Base-by-base conservation (phyloP, 306 rosid species). In the Acacia crassicarpa region DNA sequence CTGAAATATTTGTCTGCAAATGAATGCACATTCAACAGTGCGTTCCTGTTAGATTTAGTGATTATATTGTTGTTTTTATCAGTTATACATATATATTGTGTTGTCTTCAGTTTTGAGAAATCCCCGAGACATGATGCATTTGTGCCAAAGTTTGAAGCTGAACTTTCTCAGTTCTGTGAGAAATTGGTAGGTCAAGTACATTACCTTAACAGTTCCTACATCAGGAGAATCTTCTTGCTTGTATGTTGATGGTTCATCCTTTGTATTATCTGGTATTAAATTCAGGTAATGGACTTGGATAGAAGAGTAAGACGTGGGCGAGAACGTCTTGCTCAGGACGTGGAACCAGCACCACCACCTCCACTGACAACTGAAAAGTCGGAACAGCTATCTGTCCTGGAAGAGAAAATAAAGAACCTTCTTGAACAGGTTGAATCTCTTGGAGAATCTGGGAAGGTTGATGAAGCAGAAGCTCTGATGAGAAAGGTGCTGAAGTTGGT, bases 401-500 rank as follows among this genome's bases (percentile, higher is more conserved):
- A 96, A 83, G 99, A 96, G 82, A 96, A 96, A 87, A 93, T 96
- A 83, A 96, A 96, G 91, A 96, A 96, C 86, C 92, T 96, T 76
- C 90, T 96, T 76, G 99, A 96, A 75, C 99, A 93, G 83, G 99
- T 90, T 83, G 99, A 96, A 85, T 84, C 96, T 59, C 97, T 96
- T 70, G 99, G 99, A 83, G 99, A 94, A 88, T 95, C 99, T 76
- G 99, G 99, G 81, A 96, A 96, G 86, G 98, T 96, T 84, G 99
- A 96, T 83, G 99, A 96, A 90, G 99, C 99, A 83, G 99, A 93
- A 88, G 99, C 99, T 63, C 90, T 93, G 23, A 96, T 96, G 99
- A 92, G 99, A 86, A 96, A 91, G 99, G 98, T 95, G 66, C 83
- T 74, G 66, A 80, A 85, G 38, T 72, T 74, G 53, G 71, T 59